Base-by-base conservation (phyloP, 129 eudicot species). In the Escallonia rubra region DNA sequence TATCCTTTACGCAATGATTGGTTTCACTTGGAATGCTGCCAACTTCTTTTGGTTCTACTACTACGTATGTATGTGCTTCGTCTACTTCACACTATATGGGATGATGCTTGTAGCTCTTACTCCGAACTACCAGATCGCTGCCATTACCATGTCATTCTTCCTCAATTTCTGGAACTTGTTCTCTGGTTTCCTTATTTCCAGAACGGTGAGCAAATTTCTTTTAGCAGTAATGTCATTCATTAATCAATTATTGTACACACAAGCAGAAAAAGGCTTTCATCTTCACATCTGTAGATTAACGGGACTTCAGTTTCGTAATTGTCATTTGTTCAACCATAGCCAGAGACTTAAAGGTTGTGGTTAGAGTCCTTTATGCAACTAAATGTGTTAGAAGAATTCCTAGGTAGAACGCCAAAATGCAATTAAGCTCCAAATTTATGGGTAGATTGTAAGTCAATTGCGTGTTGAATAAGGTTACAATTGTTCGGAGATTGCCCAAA, bases 101-200 rank as follows among this genome's bases (percentile, higher is more conserved):
- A 90, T 87, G 97, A 90, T 90, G 97, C 83, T 87, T 61, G 95
- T 90, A 8, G 95, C 97, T 15, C 85, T 90, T 40, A 90, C 97
- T 63, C 97, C 97, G 6, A 85, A 86, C 44, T 61, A 72, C 65
- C 97, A 87, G 41, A 79, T 90, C 16, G 95, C 97, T 47, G 95
- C 95, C 34, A 87, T 90, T 61, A 73, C 78, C 72, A 90, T 90
- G 97, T 75, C 89, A 3, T 90, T 90, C 74, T 90, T 90, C 89
- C 87, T 90, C 47, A 79, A 82, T 78, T 87, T 90, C 58, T 90
- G 97, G 97, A 87, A 90, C 74, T 74, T 90, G 66, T 87, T 90
- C 81, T 86, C 95, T 2, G 97, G 97, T 12, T 90, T 90, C 74
- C 85, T 90, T 70, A 84, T 87, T 47, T 82, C 97, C 16, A 75